A percentile compares a stretch with the other conserved stretches of the same genome.
phyloP scores from a whole-genome alignment of 1,284 basidiomycete genomes.

The Leccinum subspadiceum region DNA sequence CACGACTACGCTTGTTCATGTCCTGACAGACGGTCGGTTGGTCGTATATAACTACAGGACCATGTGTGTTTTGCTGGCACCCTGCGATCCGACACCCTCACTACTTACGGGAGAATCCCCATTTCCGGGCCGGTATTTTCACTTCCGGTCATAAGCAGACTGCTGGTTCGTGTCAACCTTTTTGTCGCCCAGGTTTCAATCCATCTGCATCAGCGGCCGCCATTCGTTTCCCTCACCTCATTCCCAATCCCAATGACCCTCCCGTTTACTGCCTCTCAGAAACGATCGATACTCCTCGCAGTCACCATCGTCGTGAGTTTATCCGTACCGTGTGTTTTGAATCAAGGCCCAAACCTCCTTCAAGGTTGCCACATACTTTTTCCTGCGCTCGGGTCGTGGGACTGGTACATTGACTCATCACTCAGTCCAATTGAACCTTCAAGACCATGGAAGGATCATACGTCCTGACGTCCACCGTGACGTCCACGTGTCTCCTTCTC shows the following conservation, averaged over 20 bases:
- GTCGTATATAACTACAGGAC: background rate
- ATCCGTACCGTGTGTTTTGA: background rate
- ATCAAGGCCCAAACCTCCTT: background rate
- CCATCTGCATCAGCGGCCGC: background rate
- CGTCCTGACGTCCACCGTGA: background rate
- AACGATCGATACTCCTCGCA: constrained; percentile 30
- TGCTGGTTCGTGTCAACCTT: background rate
- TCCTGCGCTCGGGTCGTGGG: constrained; percentile 16
- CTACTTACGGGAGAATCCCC: background rate
- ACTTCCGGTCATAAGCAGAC: constrained; percentile 6
- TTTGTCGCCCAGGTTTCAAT: background rate
- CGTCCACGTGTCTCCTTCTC: background rate
- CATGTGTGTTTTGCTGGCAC: background rate
- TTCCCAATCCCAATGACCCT: constrained; percentile 17
- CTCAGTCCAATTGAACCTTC: constrained; percentile 1
- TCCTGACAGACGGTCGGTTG: too few relatives aligned
- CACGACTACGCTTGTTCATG: background rate
- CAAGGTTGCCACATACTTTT: constrained; percentile 24
- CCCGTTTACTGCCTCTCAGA: constrained; percentile 31
- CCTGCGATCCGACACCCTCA: background rate
- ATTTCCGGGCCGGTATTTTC: background rate
- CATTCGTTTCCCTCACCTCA: background rate
- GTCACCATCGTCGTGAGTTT: constrained; percentile 26
- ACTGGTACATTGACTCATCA: constrained; percentile 1
- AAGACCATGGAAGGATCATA: background rate